phyloP scores from a whole-genome alignment of 768 basidiomycete species.

The Clitopilus passeckerianus region DNA sequence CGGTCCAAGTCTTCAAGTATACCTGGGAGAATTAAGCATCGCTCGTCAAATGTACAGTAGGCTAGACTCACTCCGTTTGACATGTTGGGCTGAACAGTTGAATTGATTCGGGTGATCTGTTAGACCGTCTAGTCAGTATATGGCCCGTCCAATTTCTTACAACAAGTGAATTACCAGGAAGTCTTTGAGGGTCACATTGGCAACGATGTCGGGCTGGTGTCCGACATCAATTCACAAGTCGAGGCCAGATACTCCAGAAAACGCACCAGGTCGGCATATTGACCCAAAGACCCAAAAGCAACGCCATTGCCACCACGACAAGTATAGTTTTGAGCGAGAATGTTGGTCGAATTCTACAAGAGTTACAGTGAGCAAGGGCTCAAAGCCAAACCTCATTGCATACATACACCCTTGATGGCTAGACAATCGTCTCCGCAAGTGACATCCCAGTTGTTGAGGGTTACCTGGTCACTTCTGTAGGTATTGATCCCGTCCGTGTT shows the following conservation, averaged over 20 bases:
- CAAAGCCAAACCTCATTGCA: background rate
- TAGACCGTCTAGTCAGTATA: background rate
- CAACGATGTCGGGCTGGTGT: slow-evolving; percentile 45
- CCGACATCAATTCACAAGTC: too few species aligned
- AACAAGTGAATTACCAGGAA: slow-evolving; percentile 26
- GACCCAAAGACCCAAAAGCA: slow-evolving; percentile 56
- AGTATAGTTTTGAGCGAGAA: slow-evolving; percentile 41
- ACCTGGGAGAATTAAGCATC: slow-evolving; percentile 24
- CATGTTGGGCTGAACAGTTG: slow-evolving; percentile 53
- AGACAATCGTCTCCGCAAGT: slow-evolving; percentile 63
- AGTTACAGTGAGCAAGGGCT: background rate
- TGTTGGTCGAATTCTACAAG: slow-evolving; percentile 48
- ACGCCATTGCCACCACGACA: slow-evolving; percentile 59
- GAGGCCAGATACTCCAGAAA: background rate
- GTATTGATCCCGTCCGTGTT: slow-evolving; percentile 63
- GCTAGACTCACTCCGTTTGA: slow-evolving; percentile 34
- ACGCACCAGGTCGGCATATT: slow-evolving; percentile 46
- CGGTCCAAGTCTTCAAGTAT: slow-evolving; percentile 56
- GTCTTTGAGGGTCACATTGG: slow-evolving; percentile 45
- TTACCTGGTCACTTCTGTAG: slow-evolving; percentile 43
- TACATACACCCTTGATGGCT: slow-evolving; percentile 56
- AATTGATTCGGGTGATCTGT: slow-evolving; percentile 42
- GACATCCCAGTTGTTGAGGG: slow-evolving; percentile 52
- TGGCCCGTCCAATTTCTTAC: background rate
- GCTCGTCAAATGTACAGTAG: background rate